A percentile compares a stretch with the other conserved stretches of the same genome.
phyloP scores from a whole-genome alignment of 345 rosid species.

The Durio zibethinus region DNA sequence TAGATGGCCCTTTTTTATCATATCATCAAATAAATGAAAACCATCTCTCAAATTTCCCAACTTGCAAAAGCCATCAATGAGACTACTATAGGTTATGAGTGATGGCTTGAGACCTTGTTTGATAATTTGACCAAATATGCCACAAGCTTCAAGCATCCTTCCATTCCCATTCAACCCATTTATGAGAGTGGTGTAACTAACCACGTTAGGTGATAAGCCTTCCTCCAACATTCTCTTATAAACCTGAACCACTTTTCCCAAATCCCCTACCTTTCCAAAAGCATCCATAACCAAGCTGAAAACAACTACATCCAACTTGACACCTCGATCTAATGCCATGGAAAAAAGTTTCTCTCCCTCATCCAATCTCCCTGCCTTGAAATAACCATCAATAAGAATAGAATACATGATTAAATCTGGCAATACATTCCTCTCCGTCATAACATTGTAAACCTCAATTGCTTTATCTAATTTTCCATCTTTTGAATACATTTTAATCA shows the following conservation, averaged over 20 bases:
- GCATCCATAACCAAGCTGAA: slow-evolving; percentile 43
- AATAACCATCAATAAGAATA: slow-evolving; percentile 43
- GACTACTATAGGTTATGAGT: slow-evolving; percentile 38
- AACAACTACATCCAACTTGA: slow-evolving; percentile 43
- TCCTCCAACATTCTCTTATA: slow-evolving; percentile 41
- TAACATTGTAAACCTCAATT: slow-evolving; percentile 26
- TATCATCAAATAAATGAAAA: slow-evolving; percentile 30
- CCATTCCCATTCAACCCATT: slow-evolving; percentile 43
- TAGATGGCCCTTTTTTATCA: slow-evolving; percentile 27
- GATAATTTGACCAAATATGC: slow-evolving; percentile 39
- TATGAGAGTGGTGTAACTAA: slow-evolving; percentile 43
- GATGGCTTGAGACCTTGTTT: slow-evolving; percentile 44
- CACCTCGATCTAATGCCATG: slow-evolving; percentile 28
- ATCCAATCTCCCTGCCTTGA: slow-evolving; percentile 43
- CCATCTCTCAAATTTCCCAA: slow-evolving; percentile 40
- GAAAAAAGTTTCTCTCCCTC: slow-evolving; percentile 39
- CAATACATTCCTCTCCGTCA: slow-evolving; percentile 31
- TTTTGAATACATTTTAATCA: slow-evolving; percentile 45
- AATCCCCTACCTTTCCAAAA: slow-evolving; percentile 32
- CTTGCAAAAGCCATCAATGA: slow-evolving; percentile 50
- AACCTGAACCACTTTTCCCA: slow-evolving; percentile 26
- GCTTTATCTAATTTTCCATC: slow-evolving; percentile 41
- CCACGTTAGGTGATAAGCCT: slow-evolving; percentile 39
- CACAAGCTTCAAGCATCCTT: slow-evolving; percentile 40
- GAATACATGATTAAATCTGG: slow-evolving; percentile 45